These are phyloP conservation scores for Solanum clarkiae DNA, from an alignment of 257 asterid genomes.

Conservation along the genomic window DNA sequence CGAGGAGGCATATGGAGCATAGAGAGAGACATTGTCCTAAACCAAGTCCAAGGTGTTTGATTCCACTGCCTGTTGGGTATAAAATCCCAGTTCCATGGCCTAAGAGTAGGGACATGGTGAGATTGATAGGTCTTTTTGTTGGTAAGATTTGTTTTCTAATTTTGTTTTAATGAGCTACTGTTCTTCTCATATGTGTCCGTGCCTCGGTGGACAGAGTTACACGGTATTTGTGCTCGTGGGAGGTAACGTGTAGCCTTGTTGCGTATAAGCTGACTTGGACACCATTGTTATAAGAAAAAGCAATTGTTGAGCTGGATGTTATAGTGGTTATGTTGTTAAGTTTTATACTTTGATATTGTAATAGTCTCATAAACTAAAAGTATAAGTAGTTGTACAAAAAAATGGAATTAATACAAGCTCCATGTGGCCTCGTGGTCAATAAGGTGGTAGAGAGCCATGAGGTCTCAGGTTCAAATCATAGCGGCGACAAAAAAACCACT, in stretches of 20 bases:
- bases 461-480: too few relatives aligned
- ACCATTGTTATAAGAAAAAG: neutral
- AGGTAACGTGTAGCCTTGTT: neutral
- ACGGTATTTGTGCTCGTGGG: neutral
- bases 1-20: slow-evolving; percentile 78
- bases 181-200: too few relatives aligned
- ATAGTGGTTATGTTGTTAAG: neutral
- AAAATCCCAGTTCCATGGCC: slow-evolving; percentile 87
- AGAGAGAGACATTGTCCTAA: slow-evolving; percentile 93
- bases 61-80: slow-evolving; percentile 72
- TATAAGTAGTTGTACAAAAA: neutral
- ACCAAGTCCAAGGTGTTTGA: slow-evolving; percentile 59
- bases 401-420: neutral
- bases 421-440: too few relatives aligned
- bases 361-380: neutral
- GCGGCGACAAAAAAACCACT: too few relatives aligned
- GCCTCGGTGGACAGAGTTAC: neutral
- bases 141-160: slow-evolving; percentile 30
- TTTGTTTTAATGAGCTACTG: neutral
- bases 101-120: slow-evolving; percentile 96
- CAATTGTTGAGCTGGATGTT: neutral
- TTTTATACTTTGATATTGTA: neutral
- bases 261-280: neutral
- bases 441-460: too few relatives aligned
- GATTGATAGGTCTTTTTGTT: slow-evolving; percentile 46